Evolutionary conservation across 176 grass and related monocot species (phyloP), one percentile per base, ranked within the genome.

Genomic region (Microstegium vimineum): DNA sequence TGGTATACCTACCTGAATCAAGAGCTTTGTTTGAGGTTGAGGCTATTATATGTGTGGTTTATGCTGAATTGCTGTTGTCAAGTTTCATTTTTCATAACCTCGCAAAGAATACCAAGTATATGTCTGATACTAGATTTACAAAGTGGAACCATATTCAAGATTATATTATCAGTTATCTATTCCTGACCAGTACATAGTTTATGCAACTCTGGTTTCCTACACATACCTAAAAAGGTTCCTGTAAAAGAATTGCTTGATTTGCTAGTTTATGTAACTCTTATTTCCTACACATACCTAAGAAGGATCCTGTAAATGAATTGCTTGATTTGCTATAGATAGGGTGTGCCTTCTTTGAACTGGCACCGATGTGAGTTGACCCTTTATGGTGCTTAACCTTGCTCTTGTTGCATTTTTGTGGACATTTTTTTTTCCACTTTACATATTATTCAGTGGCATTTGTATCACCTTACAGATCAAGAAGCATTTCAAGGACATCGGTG

Each of bases 401-500:
- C 10, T 61, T 61, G 10, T 27, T 61, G 10, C 11, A 60, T 27
- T 61, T 59, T 61, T 12, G 57, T 60, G 23, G 57, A 60, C 23
- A 26, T 59, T 35, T 11, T 17, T n/a, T 56, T 87, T 52, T 9
- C 16, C 6, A 66, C 57, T 36, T 67, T 23, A 71, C 27, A 30
- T 65, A 66, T 46, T 62, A 86, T 34, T 66, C 57, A 47, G 34
- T 68, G 17, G 28, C 59, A 86, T 41, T 67, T 37, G 4, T 73
- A 77, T 66, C 28, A 34, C 69, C 75, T 72, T 86, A 34, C 88
- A 98, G 95, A 98, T 98, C 72, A 98, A 95, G 81, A 91, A 85
- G n/a, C 93, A 98, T 93, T 98, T 98, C 89, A 95, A 93, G 89
- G 85, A 86, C 51, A 91, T 91, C 6, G 80, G 45, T 78, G 79